Conservation (phyloP, 2,329 filamentous ascomycete genomes). For the Diaporthe eres region DNA sequence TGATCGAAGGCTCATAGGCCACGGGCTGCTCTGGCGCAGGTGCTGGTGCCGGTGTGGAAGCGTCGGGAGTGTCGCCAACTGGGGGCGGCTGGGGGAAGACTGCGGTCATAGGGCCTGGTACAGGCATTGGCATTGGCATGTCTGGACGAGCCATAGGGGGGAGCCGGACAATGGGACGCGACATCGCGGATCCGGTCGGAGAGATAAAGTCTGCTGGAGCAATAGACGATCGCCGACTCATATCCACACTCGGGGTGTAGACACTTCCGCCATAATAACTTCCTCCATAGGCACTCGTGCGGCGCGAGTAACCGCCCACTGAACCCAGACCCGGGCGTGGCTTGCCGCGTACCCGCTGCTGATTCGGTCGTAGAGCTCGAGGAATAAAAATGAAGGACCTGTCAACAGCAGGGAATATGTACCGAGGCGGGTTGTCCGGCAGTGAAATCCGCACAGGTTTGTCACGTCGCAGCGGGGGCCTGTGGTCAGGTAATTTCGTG, state of each 20-base stretch:
- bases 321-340: constrained; percentile 80
- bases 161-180: constrained; percentile 87
- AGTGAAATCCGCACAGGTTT: constrained; percentile 96
- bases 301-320: constrained; percentile 77
- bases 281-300: constrained; percentile 85
- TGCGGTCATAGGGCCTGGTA: constrained; percentile 46
- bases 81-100: constrained; percentile 38
- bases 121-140: constrained; percentile 44
- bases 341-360: constrained; percentile 83
- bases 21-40: constrained; percentile 19
- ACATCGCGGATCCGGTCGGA: constrained; percentile 83
- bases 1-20: constrained; percentile 58
- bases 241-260: constrained; percentile 88
- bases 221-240: constrained; percentile 90
- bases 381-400: constrained; percentile 99
- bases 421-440: constrained; percentile 82
- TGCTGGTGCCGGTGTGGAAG: constrained; percentile 31
- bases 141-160: constrained; percentile 70
- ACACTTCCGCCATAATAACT: constrained; percentile 76
- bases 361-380: constrained; percentile 91
- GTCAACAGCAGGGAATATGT: constrained; percentile 91
- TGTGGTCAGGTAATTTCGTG: constrained; percentile 93
- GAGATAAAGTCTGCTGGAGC: constrained; percentile 81
- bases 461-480: constrained; percentile 92
- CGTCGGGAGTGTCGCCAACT: constrained; percentile 42